phyloP scores from a whole-genome alignment of 139 green algal genomes.

The Trebouxia sp. region DNA sequence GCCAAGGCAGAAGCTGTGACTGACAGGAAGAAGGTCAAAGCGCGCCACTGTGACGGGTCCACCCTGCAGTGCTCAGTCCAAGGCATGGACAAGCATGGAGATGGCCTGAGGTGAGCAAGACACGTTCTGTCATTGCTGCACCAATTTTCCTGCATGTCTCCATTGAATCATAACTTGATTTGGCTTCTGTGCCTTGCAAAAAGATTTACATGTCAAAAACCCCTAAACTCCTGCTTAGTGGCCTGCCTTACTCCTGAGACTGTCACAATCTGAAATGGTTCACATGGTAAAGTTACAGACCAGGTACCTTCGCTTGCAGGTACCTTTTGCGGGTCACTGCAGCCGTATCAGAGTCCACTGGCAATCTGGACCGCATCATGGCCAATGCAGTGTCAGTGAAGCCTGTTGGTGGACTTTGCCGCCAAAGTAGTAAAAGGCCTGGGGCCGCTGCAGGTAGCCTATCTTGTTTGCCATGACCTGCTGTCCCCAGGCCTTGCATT shows the following conservation, averaged over 20 bases:
- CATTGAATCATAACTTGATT: no score
- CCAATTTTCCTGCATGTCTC: no score
- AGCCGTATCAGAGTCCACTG: not conserved
- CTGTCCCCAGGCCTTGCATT: no score
- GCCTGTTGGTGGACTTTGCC: not conserved
- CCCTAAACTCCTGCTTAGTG: no score
- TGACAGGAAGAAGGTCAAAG: constrained; percentile 9
- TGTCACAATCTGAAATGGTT: no score
- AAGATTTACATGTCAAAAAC: no score
- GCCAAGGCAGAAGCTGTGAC: constrained; percentile 19
- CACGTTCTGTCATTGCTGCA: no score
- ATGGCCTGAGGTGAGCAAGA: constrained; percentile 15
- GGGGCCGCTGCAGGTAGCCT: not conserved
- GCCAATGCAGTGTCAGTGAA: not conserved
- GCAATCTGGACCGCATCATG: constrained; percentile 15
- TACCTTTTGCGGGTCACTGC: not conserved
- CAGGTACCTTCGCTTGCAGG: not conserved
- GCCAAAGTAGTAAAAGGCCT: not conserved
- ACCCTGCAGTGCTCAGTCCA: not conserved
- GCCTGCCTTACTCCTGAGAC: no score
- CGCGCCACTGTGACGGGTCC: not conserved
- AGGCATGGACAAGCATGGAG: constrained; percentile 28
- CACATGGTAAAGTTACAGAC: no score
- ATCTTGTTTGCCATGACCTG: not conserved
- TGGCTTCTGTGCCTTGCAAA: no score